Evolutionary conservation across 2,329 filamentous ascomycete genomes (phyloP).

Genomic region (Colletotrichum brevisporum): DNA sequence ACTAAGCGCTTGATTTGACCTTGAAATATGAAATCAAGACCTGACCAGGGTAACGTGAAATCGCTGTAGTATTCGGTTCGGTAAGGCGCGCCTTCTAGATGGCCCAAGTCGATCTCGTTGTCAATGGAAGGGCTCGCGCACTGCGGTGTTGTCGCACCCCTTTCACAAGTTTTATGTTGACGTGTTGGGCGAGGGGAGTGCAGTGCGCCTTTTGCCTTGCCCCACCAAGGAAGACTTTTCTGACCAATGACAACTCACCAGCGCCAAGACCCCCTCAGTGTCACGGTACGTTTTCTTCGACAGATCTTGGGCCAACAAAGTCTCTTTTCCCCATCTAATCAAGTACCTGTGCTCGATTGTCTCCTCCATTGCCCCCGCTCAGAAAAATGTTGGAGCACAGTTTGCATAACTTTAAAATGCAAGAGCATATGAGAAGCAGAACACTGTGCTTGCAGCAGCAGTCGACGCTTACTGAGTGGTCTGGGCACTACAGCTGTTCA

Average conservation of each 20-base stretch:
- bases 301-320: background rate
- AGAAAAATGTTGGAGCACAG: background rate
- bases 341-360: background rate
- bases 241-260: slow-evolving; percentile 19
- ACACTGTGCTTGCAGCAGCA: background rate
- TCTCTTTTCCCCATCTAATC: slow-evolving; percentile 30
- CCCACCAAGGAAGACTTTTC: slow-evolving; percentile 8
- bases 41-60: background rate
- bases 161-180: background rate
- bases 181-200: background rate
- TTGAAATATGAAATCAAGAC: background rate
- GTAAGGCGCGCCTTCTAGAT: slow-evolving; percentile 22
- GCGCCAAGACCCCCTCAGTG: background rate
- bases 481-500: background rate
- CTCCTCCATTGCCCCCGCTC: background rate
- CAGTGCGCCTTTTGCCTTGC: slow-evolving; percentile 17
- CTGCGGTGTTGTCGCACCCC: background rate
- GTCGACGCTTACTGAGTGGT: background rate
- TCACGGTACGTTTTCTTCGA: background rate
- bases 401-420: background rate
- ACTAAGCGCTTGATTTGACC: background rate
- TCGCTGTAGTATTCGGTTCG: background rate
- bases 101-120: background rate
- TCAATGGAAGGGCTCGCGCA: slow-evolving; percentile 24
- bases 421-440: background rate